phyloP scores from a whole-genome alignment of 768 basidiomycete species.

The Artomyces pyxidatus region DNA sequence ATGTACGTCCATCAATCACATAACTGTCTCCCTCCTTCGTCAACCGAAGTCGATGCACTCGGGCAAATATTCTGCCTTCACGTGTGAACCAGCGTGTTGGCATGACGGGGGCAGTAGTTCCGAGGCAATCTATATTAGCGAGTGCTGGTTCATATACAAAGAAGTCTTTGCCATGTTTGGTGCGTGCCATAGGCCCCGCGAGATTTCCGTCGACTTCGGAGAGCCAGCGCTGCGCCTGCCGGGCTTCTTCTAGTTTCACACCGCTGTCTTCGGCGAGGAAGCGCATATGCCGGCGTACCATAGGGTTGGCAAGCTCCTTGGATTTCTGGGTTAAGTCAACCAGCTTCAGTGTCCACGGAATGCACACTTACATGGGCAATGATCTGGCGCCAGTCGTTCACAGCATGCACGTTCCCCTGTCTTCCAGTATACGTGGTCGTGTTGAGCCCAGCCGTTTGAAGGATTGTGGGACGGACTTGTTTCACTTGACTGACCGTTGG shows the following conservation, averaged over 20 bases:
- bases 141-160: constrained; percentile 14
- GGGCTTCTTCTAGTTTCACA: background rate
- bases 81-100: background rate
- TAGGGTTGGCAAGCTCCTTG: constrained; percentile 12
- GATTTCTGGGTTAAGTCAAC: background rate
- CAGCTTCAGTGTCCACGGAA: background rate
- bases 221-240: constrained; percentile 4
- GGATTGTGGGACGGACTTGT: too few species aligned
- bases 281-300: constrained; percentile 2
- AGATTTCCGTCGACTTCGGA: constrained; percentile 3
- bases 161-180: constrained; percentile 6
- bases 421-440: too few species aligned
- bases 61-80: background rate
- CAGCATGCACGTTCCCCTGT: constrained; percentile 39
- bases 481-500: too few species aligned
- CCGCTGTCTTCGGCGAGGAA: constrained; percentile 1
- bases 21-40: background rate
- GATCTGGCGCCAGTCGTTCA: constrained; percentile 2
- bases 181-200: constrained; percentile 9
- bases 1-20: background rate
- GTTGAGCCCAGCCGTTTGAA: too few species aligned
- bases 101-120: background rate
- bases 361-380: constrained; percentile 2
- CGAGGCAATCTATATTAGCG: constrained; percentile 2
- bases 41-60: background rate